phyloP scores from a whole-genome alignment of 768 basidiomycete species.

The Amanita phalloides region DNA sequence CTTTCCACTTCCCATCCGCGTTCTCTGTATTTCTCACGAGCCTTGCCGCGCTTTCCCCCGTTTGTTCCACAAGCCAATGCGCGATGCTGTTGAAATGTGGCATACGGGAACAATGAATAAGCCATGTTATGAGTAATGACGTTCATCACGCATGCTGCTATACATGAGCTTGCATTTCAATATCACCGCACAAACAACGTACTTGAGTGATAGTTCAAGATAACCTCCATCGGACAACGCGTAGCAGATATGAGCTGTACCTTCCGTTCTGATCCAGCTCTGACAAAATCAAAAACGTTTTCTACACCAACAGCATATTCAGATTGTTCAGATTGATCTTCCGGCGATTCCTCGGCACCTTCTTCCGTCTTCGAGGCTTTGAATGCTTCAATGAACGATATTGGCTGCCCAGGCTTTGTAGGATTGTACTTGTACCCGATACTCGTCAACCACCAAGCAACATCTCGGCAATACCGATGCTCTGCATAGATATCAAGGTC shows the following conservation, averaged over 20 bases:
- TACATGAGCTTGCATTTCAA: neutral
- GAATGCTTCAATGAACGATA: neutral
- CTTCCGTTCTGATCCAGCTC: conserved; percentile 7
- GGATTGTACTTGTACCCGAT: neutral
- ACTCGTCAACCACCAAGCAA: neutral
- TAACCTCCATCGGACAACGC: conserved; percentile 11
- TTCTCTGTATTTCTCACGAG: conserved; percentile 20
- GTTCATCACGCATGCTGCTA: conserved; percentile 32
- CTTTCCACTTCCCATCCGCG: conserved; percentile 23
- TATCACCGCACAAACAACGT: neutral
- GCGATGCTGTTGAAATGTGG: conserved; percentile 24
- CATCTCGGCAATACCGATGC: neutral
- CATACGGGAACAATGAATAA: conserved; percentile 27
- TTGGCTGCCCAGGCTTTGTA: neutral
- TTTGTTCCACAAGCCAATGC: conserved; percentile 12
- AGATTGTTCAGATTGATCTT: too few relatives aligned
- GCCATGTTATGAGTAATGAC: conserved; percentile 27
- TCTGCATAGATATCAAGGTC: conserved; percentile 2
- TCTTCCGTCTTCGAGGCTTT: too few relatives aligned
- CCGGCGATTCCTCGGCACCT: neutral
- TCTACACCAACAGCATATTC: neutral
- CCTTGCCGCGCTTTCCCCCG: conserved; percentile 4
- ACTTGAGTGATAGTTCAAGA: conserved; percentile 7
- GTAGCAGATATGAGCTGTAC: conserved; percentile 26
- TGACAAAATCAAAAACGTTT: neutral